A percentile compares a stretch with the other conserved stretches of the same genome.
Evolutionary conservation across 495 filamentous ascomycete species (phyloP).

Genomic region (Hypoxylon fragiforme): DNA sequence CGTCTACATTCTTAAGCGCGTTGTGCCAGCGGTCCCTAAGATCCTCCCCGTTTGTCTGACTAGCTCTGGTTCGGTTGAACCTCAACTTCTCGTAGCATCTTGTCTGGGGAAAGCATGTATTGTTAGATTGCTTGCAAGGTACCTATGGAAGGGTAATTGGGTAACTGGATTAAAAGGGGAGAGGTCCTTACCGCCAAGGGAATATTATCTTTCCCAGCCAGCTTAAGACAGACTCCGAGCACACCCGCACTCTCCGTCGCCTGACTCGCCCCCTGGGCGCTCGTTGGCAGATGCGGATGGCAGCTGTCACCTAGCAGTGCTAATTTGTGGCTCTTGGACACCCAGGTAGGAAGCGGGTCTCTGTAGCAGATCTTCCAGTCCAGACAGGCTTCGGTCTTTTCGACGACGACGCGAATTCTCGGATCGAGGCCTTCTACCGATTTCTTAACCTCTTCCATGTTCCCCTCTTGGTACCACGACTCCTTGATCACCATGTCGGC

Average conservation of each 20-base stretch:
- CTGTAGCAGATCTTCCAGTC: slow-evolving; percentile 59
- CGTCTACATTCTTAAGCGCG: slow-evolving; percentile 51
- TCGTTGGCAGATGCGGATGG: slow-evolving; percentile 53
- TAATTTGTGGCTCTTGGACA: slow-evolving; percentile 49
- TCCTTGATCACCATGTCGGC: slow-evolving; percentile 53
- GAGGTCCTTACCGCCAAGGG: slow-evolving; percentile 45
- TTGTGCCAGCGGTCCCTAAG: slow-evolving; percentile 58
- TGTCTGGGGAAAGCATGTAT: slow-evolving; percentile 35
- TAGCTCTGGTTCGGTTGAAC: slow-evolving; percentile 49
- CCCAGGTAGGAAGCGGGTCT: slow-evolving; percentile 53
- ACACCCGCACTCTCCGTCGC: slow-evolving; percentile 54
- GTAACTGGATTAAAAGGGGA: too few species aligned
- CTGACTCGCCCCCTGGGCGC: slow-evolving; percentile 54
- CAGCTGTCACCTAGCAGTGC: slow-evolving; percentile 53
- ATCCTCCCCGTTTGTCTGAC: slow-evolving; percentile 57
- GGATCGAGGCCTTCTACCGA: slow-evolving; percentile 44
- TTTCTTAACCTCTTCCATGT: slow-evolving; percentile 51
- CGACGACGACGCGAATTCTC: slow-evolving; percentile 48
- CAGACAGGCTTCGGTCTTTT: slow-evolving; percentile 51
- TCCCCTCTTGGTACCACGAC: slow-evolving; percentile 54
- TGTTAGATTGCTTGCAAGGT: too few species aligned
- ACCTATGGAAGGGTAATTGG: too few species aligned
- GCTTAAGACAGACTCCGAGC: slow-evolving; percentile 48
- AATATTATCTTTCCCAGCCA: slow-evolving; percentile 49
- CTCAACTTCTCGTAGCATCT: slow-evolving; percentile 57